Evolutionary conservation across 164 flowering plant genomes (phyloP), one percentile per base, ranked within the genome.

Genomic region (Annona squamosa): DNA sequence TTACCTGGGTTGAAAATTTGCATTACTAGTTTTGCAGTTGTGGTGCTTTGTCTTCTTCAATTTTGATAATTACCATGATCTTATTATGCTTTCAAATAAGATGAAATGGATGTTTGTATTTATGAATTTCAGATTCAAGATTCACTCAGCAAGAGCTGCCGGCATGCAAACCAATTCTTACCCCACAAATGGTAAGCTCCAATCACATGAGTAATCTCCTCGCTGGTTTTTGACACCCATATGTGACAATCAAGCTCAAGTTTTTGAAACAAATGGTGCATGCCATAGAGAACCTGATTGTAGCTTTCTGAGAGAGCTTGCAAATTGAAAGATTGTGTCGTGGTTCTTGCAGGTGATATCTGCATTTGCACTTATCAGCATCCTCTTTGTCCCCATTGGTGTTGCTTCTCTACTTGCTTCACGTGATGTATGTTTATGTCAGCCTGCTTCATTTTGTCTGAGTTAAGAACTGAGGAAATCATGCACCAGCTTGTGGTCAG

Each of bases 61-160:
- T 52, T 52, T 52, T 7, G 9, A 52, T 52, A 9, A 6, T 52
- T 52, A 16, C 59, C 9, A 9, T 52, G 59, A 12, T 52, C 17
- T 16, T 9, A 16, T 52, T 52, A 52, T 52, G 9, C 59, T 52
- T 52, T 52, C 3, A 52, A 52, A 52, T 7, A 52, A 52, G 13
- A 10, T 52, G 59, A 52, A 52, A 52, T 52, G 59, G 37, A 52
- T 52, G 6, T 52, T 52, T 52, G 13, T 48, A 52, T 52, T 52
- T 66, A 19, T 66, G 9, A 4, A 41, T 42, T 66, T 66, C 68
- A 66, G 68, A 66, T 42, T 93, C 98, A 4, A 89, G 76, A 85
- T 95, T 95, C 83, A 91, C 99, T 0, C 98, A 95, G 70, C 99
- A 95, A 77, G 97, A 91, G 73, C 97, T 95, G 82, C 98, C 98